Base-by-base conservation (phyloP, 139 green algal genomes). In the Picochlorum sp. region DNA sequence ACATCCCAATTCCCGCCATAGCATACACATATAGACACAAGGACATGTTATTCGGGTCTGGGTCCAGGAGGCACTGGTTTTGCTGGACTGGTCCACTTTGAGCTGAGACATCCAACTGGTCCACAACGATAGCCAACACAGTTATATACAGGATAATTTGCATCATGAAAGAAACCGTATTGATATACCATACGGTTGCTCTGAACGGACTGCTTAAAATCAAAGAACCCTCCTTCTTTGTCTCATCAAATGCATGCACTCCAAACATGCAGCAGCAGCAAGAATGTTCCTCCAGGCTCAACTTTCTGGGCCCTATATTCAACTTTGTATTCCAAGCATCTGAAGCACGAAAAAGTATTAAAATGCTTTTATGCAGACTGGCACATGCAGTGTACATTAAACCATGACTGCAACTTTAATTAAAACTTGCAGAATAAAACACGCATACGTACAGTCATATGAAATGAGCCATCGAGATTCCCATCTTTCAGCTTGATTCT, bases 381-480 rank as follows among this genome's bases (percentile, higher is more conserved):
- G 18, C 18, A 47, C 18, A 47, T 47, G 18, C n/a, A n/a, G n/a
- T n/a, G n/a, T n/a, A n/a, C n/a, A n/a, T n/a, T n/a, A n/a, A n/a
- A n/a, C n/a, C n/a, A n/a, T n/a, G n/a, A n/a, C n/a, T n/a, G n/a
- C n/a, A n/a, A n/a, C n/a, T n/a, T n/a, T n/a, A n/a, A n/a, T 47
- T 18, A 47, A 25, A 47, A 25, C 18, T 47, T 25, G 18, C 18
- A 47, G 18, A 47, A 47, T 18, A 47, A n/a, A n/a, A n/a, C n/a
- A n/a, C n/a, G n/a, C n/a, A n/a, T n/a, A 55, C 47, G 25, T 33
- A 55, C 47, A 59, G 52, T 59, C 52, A 29, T 59, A 59, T 12
- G 20, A 28, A 28, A 59, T 30, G 2, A 59, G 35, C 3, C 53
- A 59, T 47, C 33, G 52, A 30, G 33, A 18, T 29, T 59, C 52